Percentiles rank a stretch among this genome's conserved stretches.
These are phyloP conservation scores for Malus asiatica DNA, from an alignment of 306 rosid species.

Conservation along the genomic window DNA sequence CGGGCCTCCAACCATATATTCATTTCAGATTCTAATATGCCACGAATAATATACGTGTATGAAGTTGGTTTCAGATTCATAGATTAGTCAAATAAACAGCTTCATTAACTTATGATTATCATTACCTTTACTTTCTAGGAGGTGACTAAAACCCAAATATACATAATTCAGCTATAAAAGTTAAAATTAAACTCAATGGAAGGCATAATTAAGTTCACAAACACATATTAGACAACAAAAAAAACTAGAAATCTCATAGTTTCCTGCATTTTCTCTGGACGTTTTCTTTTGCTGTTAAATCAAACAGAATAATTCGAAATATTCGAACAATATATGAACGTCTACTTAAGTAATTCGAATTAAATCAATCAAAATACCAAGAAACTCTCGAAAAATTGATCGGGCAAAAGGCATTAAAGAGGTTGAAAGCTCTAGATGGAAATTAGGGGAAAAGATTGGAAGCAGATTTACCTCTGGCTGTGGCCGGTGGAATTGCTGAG, in stretches of 20 bases:
- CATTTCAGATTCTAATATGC: too few species aligned
- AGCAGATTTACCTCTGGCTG: constrained; percentile 2
- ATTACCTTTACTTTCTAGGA: background rate
- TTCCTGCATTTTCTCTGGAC: background rate
- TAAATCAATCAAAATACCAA: background rate
- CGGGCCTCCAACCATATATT: background rate
- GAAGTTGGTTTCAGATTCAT: background rate
- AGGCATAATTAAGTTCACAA: background rate
- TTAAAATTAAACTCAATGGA: background rate
- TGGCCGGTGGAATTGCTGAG: constrained; percentile 3
- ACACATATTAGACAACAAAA: background rate
- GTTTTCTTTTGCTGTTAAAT: background rate
- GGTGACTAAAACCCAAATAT: background rate
- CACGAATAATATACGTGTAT: background rate
- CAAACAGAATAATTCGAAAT: background rate
- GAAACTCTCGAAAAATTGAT: background rate
- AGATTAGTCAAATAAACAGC: background rate
- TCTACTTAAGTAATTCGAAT: background rate
- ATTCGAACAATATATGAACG: background rate
- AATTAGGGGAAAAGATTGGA: background rate
- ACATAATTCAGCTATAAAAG: background rate
- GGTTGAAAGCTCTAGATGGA: background rate
- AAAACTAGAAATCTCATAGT: background rate
- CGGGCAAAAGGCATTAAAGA: background rate
- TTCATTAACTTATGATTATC: background rate